Evolutionary conservation across 768 basidiomycete genomes (phyloP), one percentile per base, ranked within the genome.

Genomic region (Lepiota venenata): DNA sequence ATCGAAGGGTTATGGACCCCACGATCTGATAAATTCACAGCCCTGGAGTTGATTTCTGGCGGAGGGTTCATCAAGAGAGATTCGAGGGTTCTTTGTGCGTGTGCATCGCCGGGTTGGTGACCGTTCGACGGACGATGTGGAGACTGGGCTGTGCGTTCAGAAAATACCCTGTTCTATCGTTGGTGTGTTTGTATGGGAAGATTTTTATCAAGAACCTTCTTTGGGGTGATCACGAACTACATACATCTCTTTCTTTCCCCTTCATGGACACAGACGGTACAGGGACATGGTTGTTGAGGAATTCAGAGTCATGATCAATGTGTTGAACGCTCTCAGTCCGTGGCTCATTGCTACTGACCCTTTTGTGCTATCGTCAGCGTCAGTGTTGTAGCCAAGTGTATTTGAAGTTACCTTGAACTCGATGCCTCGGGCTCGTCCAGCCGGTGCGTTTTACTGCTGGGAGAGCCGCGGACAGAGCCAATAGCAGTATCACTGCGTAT

Each of bases 181-280:
- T 43, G n/a, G 36, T 16, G 29, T 2, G 10, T 32, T 36, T 36
- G 7, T 27, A 43, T 16, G 7, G 18, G 29, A 46, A 35, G 43
- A 52, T 35, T 35, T 36, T 39, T 41, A 32, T 32, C 32, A 32
- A 32, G 32, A n/a, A 47, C 14, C n/a, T 7, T 25, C 11, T 36
- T 15, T 15, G 22, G 20, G 18, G n/a, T 47, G 27, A 36, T 51
- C 42, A 22, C 41, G 20, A 25, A 14, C 7, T 4, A 48, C 53
- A 20, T 41, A 48, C 53, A 37, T 48, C 46, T 21, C 10, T 35
- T 35, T 47, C 53, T 48, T 48, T 37, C 20, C 45, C 53, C 32
- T 36, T 40, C 21, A 18, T 10, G 22, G 42, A 40, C 4, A 4
- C 37, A 25, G 48, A 39, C 15, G 20, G 10, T 46, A 16, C 5